Percentiles rank a stretch among this genome's conserved stretches.
Conservation (phyloP, 2,329 filamentous ascomycete genomes). For the Endoconidiophora laricicola region DNA sequence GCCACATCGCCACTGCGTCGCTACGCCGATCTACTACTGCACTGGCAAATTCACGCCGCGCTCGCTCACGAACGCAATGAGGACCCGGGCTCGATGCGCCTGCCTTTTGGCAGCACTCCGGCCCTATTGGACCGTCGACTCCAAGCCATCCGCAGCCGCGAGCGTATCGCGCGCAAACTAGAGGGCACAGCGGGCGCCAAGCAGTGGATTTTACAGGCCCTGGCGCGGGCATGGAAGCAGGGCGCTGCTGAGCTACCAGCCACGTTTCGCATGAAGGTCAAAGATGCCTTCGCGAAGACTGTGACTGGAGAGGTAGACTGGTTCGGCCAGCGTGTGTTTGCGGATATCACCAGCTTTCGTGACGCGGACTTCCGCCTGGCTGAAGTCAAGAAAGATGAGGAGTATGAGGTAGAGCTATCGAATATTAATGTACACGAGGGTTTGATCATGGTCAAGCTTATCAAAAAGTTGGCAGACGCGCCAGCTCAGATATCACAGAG, state of each 20-base stretch:
- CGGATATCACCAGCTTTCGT: constrained; percentile 25
- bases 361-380: constrained; percentile 24
- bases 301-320: constrained; percentile 31
- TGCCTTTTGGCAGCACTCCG: constrained; percentile 26
- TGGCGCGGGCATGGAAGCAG: constrained; percentile 43
- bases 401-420: constrained; percentile 38
- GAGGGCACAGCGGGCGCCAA: constrained; percentile 26
- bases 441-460: constrained; percentile 29
- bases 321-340: constrained; percentile 24
- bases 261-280: constrained; percentile 32
- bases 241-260: constrained; percentile 30
- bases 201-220: constrained; percentile 42
- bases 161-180: constrained; percentile 32
- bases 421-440: constrained; percentile 34
- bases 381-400: constrained; percentile 33
- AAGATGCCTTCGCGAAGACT: constrained; percentile 20
- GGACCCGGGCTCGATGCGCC: constrained; percentile 15
- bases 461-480: constrained; percentile 16
- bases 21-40: constrained; percentile 43
- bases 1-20: constrained; percentile 50
- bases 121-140: constrained; percentile 20
- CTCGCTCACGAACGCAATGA: constrained; percentile 28
- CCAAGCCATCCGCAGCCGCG: constrained; percentile 34
- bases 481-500: too few relatives aligned
- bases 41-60: constrained; percentile 50